Evolutionary conservation across 164 flowering plant genomes (phyloP), one percentile per base, ranked within the genome.

Genomic region (Pachysandra terminalis): DNA sequence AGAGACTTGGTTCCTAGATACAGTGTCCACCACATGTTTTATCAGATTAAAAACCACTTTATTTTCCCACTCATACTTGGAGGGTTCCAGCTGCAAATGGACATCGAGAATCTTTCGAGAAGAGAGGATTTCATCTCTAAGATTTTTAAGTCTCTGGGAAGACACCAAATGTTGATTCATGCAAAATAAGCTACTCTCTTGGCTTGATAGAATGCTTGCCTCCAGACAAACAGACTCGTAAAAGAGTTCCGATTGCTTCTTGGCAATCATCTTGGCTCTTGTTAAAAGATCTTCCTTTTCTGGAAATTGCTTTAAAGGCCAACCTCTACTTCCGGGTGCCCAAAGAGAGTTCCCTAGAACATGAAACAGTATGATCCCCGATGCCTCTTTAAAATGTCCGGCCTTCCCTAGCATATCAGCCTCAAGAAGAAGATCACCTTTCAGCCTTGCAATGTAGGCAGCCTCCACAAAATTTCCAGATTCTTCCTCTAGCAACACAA

Each of bases 401-500:
- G 85, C 86, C 76, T 88, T 86, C 27, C 65, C 87, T 17, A 82
- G 70, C 65, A 90, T 74, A 73, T 87, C 84, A 59, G 84, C 88
- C 73, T 80, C 86, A 56, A 41, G 78, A 19, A 81, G 71, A 58
- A 74, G 27, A 65, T 87, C 74, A 10, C 90, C 90, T 57, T 61
- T 80, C 59, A 56, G 9, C 65, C 71, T 76, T 21, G 90, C 90
- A 56, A 84, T 79, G 27, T 71, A 52, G 6, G 85, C 84, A 60
- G 93, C 89, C 67, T 80, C 86, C 49, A 73, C 3, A 73, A 79
- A 87, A 73, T 86, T 82, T 17, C 86, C 83, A 0, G 58, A 72
- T 58, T 83, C 88, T 71, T 63, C 79, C 71, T 90, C 93, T 63
- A 84, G 45, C 40, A 17, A 1, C 21, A 90, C 12, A 57, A 90